These are phyloP conservation scores for Plenodomus lindquistii DNA, from an alignment of 2,329 filamentous ascomycete genomes.

Conservation along the genomic window DNA sequence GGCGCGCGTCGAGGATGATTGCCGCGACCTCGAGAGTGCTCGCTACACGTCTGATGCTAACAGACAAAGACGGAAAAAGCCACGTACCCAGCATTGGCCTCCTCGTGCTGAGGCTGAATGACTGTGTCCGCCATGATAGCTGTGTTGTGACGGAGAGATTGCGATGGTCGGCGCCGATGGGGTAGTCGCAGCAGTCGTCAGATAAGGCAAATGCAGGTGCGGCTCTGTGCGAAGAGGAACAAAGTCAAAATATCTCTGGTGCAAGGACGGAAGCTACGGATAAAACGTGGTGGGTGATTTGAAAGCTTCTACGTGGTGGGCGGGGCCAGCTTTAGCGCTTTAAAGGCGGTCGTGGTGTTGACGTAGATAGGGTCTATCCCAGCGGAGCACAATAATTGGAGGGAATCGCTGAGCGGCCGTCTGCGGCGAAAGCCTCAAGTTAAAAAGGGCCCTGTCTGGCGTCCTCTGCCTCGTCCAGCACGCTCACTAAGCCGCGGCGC, in stretches of 20 bases:
- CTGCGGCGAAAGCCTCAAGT: constrained; percentile 18
- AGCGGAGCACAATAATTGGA: constrained; percentile 7
- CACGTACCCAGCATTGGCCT: constrained; percentile 53
- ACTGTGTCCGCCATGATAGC: constrained; percentile 52
- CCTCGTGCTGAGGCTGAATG: constrained; percentile 50
- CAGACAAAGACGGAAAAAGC: constrained; percentile 1
- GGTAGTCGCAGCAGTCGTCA: constrained; percentile 15
- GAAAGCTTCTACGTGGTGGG: constrained; percentile 43
- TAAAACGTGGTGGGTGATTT: constrained; percentile 28
- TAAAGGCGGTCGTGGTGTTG: constrained; percentile 31
- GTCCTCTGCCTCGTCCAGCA: constrained; percentile 29
- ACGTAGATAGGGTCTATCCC: constrained; percentile 23
- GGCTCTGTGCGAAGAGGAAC: constrained; percentile 11
- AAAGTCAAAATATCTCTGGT: constrained; percentile 12
- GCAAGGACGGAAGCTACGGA: constrained; percentile 31
- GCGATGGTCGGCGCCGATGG: constrained; percentile 24
- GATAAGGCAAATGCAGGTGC: constrained; percentile 26
- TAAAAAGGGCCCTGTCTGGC: constrained; percentile 21
- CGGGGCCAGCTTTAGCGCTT: constrained; percentile 31
- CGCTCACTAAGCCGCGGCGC: constrained; percentile 39
- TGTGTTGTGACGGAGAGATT: constrained; percentile 9
- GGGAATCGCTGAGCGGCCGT: constrained; percentile 19
- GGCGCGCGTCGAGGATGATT: constrained; percentile 6
- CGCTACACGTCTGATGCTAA: background rate
- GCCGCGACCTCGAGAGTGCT: constrained; percentile 1